Evolutionary conservation across 2,329 filamentous ascomycete genomes (phyloP).

Genomic region (Colletotrichum simmondsii): DNA sequence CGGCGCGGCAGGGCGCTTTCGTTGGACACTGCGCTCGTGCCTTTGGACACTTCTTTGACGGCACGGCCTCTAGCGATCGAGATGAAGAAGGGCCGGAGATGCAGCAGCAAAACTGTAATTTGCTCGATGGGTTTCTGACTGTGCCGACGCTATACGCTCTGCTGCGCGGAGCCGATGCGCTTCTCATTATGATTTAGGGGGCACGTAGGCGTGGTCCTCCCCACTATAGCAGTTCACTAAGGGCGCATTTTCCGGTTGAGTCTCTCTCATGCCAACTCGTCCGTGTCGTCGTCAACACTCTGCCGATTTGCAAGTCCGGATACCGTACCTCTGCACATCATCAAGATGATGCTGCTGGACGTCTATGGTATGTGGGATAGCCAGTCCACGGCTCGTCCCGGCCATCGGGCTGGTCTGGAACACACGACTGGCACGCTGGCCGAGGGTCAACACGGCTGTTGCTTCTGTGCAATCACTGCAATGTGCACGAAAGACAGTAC

Average conservation of each 20-base stretch:
- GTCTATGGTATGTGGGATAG: neutral
- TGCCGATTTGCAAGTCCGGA: neutral
- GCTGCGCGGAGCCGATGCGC: neutral
- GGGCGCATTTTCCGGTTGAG: neutral
- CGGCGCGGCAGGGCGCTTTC: neutral
- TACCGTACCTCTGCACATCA: neutral
- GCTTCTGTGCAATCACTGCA: neutral
- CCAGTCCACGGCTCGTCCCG: neutral
- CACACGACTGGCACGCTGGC: neutral
- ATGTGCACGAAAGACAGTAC: neutral
- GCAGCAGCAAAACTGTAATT: neutral
- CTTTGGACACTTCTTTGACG: neutral
- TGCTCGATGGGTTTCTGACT: neutral
- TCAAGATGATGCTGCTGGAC: neutral
- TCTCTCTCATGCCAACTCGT: conserved; percentile 1
- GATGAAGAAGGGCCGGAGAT: conserved; percentile 7
- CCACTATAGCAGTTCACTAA: neutral
- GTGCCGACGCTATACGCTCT: neutral
- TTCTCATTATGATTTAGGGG: neutral
- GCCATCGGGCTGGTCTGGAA: conserved; percentile 4
- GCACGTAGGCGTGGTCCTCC: conserved; percentile 1
- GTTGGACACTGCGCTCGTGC: conserved; percentile 4
- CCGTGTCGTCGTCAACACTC: neutral
- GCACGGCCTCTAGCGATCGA: conserved; percentile 17
- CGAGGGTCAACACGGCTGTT: neutral